phyloP scores from a whole-genome alignment of 768 basidiomycete genomes.

The Rhodotorula kratochvilovae region DNA sequence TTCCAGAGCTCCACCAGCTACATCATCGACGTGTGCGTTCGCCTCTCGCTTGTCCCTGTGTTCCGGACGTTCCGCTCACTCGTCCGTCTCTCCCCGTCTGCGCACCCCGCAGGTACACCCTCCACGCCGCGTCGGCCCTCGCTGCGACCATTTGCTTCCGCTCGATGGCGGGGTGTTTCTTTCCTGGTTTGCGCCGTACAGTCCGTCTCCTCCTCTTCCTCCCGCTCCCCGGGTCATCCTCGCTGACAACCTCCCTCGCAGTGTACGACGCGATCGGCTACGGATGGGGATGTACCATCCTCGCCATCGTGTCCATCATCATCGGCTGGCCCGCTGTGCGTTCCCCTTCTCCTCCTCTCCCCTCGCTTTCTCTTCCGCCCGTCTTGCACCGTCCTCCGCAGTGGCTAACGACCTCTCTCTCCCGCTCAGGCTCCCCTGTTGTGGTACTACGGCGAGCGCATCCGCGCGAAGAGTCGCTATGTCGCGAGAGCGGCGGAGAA shows the following conservation, averaged over 20 bases:
- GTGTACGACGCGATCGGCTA: conserved; percentile 60
- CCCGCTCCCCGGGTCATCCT: background rate
- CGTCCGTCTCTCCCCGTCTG: background rate
- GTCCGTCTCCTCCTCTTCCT: conserved; percentile 3
- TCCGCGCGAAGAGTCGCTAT: background rate
- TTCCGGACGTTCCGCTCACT: background rate
- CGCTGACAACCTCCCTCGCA: background rate
- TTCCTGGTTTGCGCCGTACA: conserved; percentile 53
- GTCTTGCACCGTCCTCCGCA: no score
- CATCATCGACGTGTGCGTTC: conserved; percentile 50
- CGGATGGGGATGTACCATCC: conserved; percentile 64
- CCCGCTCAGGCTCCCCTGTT: conserved; percentile 1
- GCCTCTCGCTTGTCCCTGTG: background rate
- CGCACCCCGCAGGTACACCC: conserved; percentile 42
- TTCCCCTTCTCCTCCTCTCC: background rate
- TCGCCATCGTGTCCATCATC: conserved; percentile 58
- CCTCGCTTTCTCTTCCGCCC: background rate
- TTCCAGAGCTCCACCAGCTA: conserved; percentile 65
- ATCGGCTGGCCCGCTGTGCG: conserved; percentile 56
- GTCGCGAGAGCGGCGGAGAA: background rate
- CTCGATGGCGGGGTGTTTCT: conserved; percentile 65
- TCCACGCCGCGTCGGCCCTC: conserved; percentile 53
- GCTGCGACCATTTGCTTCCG: conserved; percentile 64
- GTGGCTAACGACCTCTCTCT: background rate
- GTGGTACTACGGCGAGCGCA: conserved; percentile 19